Evolutionary conservation across 2,329 filamentous ascomycete genomes (phyloP).

Genomic region (Apiospora rasikravindrae): DNA sequence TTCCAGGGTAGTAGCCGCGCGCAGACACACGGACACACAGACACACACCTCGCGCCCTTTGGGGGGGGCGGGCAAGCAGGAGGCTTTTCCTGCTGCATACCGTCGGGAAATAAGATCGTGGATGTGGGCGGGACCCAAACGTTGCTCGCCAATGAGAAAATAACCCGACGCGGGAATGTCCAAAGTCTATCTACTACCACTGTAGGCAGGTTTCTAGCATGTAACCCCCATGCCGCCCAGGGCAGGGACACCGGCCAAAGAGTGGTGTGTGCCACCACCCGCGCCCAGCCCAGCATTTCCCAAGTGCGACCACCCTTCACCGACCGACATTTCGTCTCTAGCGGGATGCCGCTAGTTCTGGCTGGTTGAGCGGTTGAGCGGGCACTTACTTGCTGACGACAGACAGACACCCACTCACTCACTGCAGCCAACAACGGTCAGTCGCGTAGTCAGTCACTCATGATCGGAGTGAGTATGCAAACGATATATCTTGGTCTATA

Average conservation of each 20-base stretch:
- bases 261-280: slow-evolving; percentile 13
- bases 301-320: background rate
- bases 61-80: background rate
- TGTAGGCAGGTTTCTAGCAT: background rate
- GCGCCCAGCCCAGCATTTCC: background rate
- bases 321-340: background rate
- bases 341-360: background rate
- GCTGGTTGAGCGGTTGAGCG: background rate
- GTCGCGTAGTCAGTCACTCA: background rate
- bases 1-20: background rate
- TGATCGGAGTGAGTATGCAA: too few relatives aligned
- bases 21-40: slow-evolving; percentile 1
- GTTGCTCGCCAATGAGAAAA: slow-evolving; percentile 19
- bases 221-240: background rate
- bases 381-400: background rate
- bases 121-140: slow-evolving; percentile 12
- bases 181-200: slow-evolving; percentile 14
- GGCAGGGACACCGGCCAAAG: background rate
- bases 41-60: background rate
- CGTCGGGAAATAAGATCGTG: slow-evolving; percentile 17
- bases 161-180: slow-evolving; percentile 18
- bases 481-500: background rate
- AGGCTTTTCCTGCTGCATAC: slow-evolving; percentile 11
- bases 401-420: background rate
- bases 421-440: background rate